Evolutionary conservation across 2,329 filamentous ascomycete species (phyloP), one percentile per base, ranked within the genome.

Genomic region (Alternaria arborescens): DNA sequence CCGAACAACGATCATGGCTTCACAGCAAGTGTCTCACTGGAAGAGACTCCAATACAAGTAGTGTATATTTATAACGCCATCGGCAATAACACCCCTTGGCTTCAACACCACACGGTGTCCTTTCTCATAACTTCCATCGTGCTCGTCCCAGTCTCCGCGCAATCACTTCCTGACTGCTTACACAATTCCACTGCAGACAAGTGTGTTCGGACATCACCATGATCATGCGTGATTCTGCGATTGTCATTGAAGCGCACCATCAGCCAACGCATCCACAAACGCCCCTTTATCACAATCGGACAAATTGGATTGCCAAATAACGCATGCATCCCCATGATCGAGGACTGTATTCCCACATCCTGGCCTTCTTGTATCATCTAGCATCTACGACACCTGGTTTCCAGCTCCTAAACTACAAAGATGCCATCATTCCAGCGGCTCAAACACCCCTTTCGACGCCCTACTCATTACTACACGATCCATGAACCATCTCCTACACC

Each of bases 1-100:
- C 58, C 26, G 52, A 50, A 60, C 60, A 59, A 68, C 57, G 60
- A 66, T 63, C 55, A 44, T 66, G 50, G 53, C 58, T 63, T 69
- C 63, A 65, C 50, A 62, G 65, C 65, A 58, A 62, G 56, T 62
- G 50, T 41, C 41, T 52, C 53, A 50, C 20, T 64, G 61, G 51
- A 67, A n/a, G 47, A 55, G 61, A 58, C 54, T 52, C 53, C 55
- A 58, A 16, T 53, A 52, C 56, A 58, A n/a, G 26, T 68, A 70
- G 64, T 67, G 61, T 68, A 52, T 60, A 60, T 66, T 69, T 41
- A 54, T 55, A 58, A 41, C 24, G 38, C 26, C 40, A 14, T 57
- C 43, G 48, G 57, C 55, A 56, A 52, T 62, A 36, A 51, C 56
- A 40, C 58, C 48, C 57, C 16, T 38, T 44, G 34, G 53, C 28